Percentiles rank a stretch among this genome's conserved stretches.
Evolutionary conservation across 768 basidiomycete genomes (phyloP).

Genomic region (Tylopilus intermedius): DNA sequence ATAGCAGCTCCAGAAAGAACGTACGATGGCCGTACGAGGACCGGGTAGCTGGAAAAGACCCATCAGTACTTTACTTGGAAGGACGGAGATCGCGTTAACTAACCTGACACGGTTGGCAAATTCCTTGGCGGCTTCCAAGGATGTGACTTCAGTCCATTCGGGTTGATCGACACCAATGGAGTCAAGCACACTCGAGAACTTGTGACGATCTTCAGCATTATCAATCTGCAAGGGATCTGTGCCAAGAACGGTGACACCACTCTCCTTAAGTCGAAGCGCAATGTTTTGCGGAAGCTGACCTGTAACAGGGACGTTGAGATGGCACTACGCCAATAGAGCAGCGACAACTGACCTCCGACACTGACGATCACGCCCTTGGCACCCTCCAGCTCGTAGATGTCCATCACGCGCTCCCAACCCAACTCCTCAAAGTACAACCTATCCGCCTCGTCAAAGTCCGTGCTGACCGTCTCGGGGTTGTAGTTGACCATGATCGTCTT

Average conservation of each 20-base stretch:
- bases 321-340: neutral
- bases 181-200: constrained; percentile 96
- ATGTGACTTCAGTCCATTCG: constrained; percentile 89
- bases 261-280: constrained; percentile 88
- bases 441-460: constrained; percentile 99
- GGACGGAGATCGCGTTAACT: neutral
- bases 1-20: constrained; percentile 98
- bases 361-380: constrained; percentile 93
- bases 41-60: constrained; percentile 68
- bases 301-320: constrained; percentile 25
- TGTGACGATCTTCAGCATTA: constrained; percentile 96
- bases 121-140: constrained; percentile 82
- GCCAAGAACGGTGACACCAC: constrained; percentile 88
- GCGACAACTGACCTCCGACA: constrained; percentile 72
- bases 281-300: constrained; percentile 99
- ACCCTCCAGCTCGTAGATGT: constrained; percentile 95
- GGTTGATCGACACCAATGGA: constrained; percentile 95
- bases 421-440: constrained; percentile 98
- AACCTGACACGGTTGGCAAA: constrained; percentile 81
- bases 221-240: constrained; percentile 96
- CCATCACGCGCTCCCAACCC: constrained; percentile 97
- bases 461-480: constrained; percentile 98
- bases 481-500: constrained; percentile 99
- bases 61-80: neutral
- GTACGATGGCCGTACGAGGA: constrained; percentile 96